Evolutionary conservation across 1,284 basidiomycete genomes (phyloP), one percentile per base, ranked within the genome.

Genomic region (Sanghuangporus sanghuang): DNA sequence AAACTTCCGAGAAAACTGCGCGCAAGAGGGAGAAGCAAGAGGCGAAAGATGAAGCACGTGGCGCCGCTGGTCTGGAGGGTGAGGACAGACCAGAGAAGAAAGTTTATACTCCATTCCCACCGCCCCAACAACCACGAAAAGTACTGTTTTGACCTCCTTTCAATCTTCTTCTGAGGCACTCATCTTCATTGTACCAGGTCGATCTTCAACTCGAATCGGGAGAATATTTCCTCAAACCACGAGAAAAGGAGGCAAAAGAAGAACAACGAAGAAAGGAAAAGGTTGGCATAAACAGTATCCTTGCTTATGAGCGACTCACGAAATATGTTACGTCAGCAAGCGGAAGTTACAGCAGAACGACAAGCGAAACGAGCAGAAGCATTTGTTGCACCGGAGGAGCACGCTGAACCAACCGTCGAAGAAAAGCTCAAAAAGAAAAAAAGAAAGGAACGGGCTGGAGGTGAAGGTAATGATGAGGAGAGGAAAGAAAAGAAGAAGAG

Each of bases 91-190:
- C 81, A 50, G 83, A 86, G 72, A 95, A 98, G 85, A 98, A 98
- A 76, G 83, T 89, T n/a, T 99, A 99, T 75, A 99, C 97, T 12
- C 97, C 97, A 2, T 99, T 99, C 86, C 97, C 97, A 38, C 97
- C 97, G 32, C 81, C 96, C 5, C 97, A 97, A 71, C 82, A 87
- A 68, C 96, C 95, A 42, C 88, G 94, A 71, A 99, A 99, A 81
- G 90, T 90, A 70, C 62, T 76, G 67, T 2, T 8, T 52, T 5
- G 27, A 2, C 27, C 32, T 2, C 4, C 32, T 23, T 32, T 18
- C 49, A n/a, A 42, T n/a, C 4, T 40, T 53, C n/a, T 32, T 16
- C 6, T n/a, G 32, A 18, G 14, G 18, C 57, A 18, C 52, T 9
- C 8, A 35, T 38, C 8, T n/a, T n/a, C 59, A 40, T 18, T 42